phyloP scores from a whole-genome alignment of 805 yeast genomes.

The Isabelozyma rhagii region DNA sequence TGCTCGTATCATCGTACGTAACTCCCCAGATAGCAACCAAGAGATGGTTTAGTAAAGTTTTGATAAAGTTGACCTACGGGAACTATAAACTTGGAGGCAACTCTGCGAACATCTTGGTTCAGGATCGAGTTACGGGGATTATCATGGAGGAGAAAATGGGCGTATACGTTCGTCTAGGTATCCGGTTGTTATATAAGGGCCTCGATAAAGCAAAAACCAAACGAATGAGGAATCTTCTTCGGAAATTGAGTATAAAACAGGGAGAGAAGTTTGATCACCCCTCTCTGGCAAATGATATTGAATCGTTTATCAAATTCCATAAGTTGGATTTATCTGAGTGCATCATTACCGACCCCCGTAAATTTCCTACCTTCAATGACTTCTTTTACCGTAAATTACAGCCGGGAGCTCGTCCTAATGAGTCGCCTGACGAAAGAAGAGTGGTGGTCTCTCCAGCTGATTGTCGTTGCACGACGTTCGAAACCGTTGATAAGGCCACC shows the following conservation, averaged over 20 bases:
- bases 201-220: conserved; percentile 58
- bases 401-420: conserved; percentile 69
- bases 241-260: conserved; percentile 69
- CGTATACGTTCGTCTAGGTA: conserved; percentile 82
- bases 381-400: conserved; percentile 80
- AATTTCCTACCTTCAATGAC: conserved; percentile 76
- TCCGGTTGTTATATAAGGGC: conserved; percentile 77
- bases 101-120: conserved; percentile 92
- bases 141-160: conserved; percentile 93
- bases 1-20: conserved; percentile 66
- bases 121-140: conserved; percentile 84
- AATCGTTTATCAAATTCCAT: conserved; percentile 78
- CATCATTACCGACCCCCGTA: conserved; percentile 40
- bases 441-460: conserved; percentile 82
- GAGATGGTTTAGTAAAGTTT: conserved; percentile 81
- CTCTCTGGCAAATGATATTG: conserved; percentile 61
- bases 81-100: conserved; percentile 81
- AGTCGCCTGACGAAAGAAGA: conserved; percentile 46
- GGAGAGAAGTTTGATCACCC: conserved; percentile 81
- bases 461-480: conserved; percentile 74
- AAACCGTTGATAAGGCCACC: conserved; percentile 57
- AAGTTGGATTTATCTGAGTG: conserved; percentile 75
- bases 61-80: conserved; percentile 85
- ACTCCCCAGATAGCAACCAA: conserved; percentile 80
- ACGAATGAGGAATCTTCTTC: conserved; percentile 58